phyloP scores from a whole-genome alignment of 805 yeast genomes.

The Peterozyma toletana region DNA sequence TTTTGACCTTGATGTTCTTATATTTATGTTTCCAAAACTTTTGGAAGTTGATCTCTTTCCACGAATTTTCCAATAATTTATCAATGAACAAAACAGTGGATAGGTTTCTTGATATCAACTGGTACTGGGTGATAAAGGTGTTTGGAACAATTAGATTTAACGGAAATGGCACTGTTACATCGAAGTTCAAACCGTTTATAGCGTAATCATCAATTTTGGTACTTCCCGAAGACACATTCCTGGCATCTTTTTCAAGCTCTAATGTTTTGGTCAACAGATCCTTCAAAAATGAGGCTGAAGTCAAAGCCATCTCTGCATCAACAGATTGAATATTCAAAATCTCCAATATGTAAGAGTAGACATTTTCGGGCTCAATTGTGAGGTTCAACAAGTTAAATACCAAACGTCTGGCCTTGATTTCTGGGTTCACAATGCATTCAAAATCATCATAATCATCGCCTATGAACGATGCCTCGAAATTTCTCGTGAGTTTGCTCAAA shows the following conservation, averaged over 20 bases:
- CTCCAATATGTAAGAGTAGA: conserved; percentile 34
- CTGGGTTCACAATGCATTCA: conserved; percentile 1
- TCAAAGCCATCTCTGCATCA: conserved; percentile 44
- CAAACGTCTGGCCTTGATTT: conserved; percentile 18
- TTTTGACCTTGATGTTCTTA: conserved; percentile 33
- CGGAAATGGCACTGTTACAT: conserved; percentile 77
- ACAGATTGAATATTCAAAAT: conserved; percentile 47
- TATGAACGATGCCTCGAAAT: conserved; percentile 14
- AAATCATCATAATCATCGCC: conserved; percentile 9
- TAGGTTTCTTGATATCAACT: conserved; percentile 68
- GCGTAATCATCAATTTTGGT: conserved; percentile 32
- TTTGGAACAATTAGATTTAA: conserved; percentile 66
- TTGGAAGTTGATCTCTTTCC: conserved; percentile 64
- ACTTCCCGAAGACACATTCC: conserved; percentile 12
- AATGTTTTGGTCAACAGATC: conserved; percentile 36
- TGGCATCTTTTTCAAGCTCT: conserved; percentile 16
- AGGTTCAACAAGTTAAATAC: conserved; percentile 15
- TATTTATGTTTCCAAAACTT: conserved; percentile 56
- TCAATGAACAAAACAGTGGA: conserved; percentile 57
- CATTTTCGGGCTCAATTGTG: conserved; percentile 34
- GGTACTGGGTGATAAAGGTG: conserved; percentile 70
- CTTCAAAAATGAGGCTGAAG: conserved; percentile 35
- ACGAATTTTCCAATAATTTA: conserved; percentile 51
- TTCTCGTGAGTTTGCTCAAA: conserved; percentile 23
- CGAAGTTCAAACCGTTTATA: conserved; percentile 46